A percentile compares a stretch with the other conserved stretches of the same genome.
Conservation (phyloP, 192 early-diverging fungal species). For the Chytriomyces sp. region DNA sequence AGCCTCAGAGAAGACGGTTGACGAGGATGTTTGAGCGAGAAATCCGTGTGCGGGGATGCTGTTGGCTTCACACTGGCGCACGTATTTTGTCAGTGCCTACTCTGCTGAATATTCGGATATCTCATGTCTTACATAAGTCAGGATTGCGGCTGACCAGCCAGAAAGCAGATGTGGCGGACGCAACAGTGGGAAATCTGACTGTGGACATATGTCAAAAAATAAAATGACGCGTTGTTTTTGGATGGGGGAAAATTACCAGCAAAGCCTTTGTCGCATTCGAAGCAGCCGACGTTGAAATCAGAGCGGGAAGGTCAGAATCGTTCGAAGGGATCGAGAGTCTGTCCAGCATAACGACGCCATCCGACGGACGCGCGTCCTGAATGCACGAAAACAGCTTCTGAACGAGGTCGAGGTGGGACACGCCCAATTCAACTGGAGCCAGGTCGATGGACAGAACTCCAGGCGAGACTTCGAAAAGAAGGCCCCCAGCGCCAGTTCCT, state of each 20-base stretch:
- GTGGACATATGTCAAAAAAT: neutral
- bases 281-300: neutral
- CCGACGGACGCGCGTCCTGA: neutral
- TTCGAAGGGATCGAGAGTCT: neutral
- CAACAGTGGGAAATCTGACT: slow-evolving; percentile 5
- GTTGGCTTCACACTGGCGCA: slow-evolving; percentile 10
- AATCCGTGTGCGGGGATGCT: slow-evolving; percentile 12
- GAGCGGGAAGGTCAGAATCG: neutral
- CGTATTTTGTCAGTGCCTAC: neutral
- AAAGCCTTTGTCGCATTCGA: neutral
- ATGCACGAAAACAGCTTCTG: slow-evolving; percentile 5
- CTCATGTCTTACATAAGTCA: slow-evolving; percentile 13
- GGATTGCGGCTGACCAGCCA: slow-evolving; percentile 17
- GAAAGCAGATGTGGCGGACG: slow-evolving; percentile 22
- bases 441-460: slow-evolving; percentile 20
- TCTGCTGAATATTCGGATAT: neutral
- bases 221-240: no score
- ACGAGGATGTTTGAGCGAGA: neutral
- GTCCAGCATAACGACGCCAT: slow-evolving; percentile 21
- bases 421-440: neutral
- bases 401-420: neutral
- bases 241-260: neutral
- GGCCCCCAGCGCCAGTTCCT: slow-evolving; percentile 11
- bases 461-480: slow-evolving; percentile 1
- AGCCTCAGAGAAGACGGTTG: neutral